Percentiles rank a stretch among this genome's conserved stretches.
phyloP scores from a whole-genome alignment of 805 yeast species.

The Barnettozyma californica region DNA sequence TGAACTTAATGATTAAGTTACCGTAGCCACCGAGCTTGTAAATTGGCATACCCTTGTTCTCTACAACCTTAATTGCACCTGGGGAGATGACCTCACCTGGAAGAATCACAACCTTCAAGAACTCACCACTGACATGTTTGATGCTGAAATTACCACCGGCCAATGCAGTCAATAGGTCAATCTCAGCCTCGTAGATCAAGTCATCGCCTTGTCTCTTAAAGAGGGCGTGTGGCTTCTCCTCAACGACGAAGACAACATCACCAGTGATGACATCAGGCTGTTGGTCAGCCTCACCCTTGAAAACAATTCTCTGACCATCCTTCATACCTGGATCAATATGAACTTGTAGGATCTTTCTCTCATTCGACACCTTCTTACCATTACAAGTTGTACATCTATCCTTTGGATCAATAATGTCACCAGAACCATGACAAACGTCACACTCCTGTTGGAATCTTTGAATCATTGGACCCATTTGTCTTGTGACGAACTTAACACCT shows the following conservation, averaged over 20 bases:
- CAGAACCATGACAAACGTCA: constrained; percentile 88
- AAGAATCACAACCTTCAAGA: constrained; percentile 70
- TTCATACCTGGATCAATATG: constrained; percentile 96
- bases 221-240: constrained; percentile 78
- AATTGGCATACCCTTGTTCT: constrained; percentile 97
- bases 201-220: constrained; percentile 90
- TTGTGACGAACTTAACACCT: constrained; percentile 86
- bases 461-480: constrained; percentile 99
- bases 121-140: constrained; percentile 89
- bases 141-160: constrained; percentile 92
- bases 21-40: constrained; percentile 85
- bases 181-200: constrained; percentile 75
- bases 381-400: constrained; percentile 83
- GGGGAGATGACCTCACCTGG: constrained; percentile 95
- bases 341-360: constrained; percentile 90
- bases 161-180: constrained; percentile 89
- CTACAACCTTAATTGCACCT: constrained; percentile 72
- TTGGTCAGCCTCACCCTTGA: constrained; percentile 96
- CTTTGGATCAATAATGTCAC: constrained; percentile 80
- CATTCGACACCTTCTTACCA: constrained; percentile 83
- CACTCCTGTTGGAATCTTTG: constrained; percentile 96
- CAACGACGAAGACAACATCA: constrained; percentile 88
- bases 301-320: constrained; percentile 85
- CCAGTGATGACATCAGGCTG: constrained; percentile 94
- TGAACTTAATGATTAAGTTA: constrained; percentile 79